Evolutionary conservation across 371 early-diverging fungal genomes (phyloP).

Genomic region (Lichtheimia hyalospora): DNA sequence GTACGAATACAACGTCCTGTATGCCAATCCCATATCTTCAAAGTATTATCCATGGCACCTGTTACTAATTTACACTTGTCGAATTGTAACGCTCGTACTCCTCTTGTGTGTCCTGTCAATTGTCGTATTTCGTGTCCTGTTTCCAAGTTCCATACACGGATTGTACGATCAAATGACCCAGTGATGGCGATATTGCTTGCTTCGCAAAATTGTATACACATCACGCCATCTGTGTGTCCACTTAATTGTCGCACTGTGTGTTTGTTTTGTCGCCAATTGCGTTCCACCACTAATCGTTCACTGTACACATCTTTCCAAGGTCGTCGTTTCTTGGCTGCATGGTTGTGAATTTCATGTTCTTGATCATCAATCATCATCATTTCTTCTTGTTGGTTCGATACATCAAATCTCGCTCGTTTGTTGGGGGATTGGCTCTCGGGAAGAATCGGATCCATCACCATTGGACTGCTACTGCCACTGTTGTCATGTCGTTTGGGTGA

Average conservation of each 20-base stretch:
- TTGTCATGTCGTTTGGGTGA: too few relatives aligned
- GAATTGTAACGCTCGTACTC: constrained; percentile 88
- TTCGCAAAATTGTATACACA: constrained; percentile 88
- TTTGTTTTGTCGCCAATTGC: constrained; percentile 83
- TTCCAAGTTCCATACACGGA: constrained; percentile 82
- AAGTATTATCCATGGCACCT: constrained; percentile 89
- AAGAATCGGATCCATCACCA: not conserved
- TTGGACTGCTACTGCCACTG: not conserved
- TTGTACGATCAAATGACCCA: constrained; percentile 82
- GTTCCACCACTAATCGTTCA: constrained; percentile 78
- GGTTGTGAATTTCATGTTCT: not conserved
- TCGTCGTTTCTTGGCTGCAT: constrained; percentile 26
- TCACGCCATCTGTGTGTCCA: constrained; percentile 87
- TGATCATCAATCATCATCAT: too few relatives aligned
- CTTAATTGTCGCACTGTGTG: constrained; percentile 56
- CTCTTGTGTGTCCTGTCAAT: constrained; percentile 84
- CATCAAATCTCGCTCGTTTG: too few relatives aligned
- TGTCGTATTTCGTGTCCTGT: constrained; percentile 70
- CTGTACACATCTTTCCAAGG: constrained; percentile 87
- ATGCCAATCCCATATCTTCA: constrained; percentile 96
- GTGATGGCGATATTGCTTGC: constrained; percentile 68
- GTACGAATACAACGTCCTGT: constrained; percentile 87
- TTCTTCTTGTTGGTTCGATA: too few relatives aligned
- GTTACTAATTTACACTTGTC: constrained; percentile 83
- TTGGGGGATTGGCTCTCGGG: not conserved